These are phyloP conservation scores for Clarkia xantiana DNA, from an alignment of 345 rosid genomes.

Conservation along the genomic window DNA sequence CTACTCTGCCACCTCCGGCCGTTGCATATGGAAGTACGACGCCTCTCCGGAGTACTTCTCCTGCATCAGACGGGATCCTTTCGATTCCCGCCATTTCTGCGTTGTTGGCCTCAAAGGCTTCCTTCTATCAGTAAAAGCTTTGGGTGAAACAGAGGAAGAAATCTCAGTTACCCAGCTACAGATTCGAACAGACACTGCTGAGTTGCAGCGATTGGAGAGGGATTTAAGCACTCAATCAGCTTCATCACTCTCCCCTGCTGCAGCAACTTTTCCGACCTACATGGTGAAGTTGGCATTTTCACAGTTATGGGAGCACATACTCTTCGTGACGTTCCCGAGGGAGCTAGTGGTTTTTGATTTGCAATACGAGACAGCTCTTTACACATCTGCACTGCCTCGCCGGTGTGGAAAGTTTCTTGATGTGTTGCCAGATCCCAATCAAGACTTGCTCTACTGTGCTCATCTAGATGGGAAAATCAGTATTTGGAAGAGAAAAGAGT, in stretches of 20 bases:
- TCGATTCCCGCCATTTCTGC: conserved; percentile 75
- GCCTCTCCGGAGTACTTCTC: conserved; percentile 66
- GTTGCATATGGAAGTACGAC: conserved; percentile 69
- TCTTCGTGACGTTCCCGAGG: conserved; percentile 74
- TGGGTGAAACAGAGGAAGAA: conserved; percentile 56
- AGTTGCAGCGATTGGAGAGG: conserved; percentile 52
- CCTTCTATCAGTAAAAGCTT: conserved; percentile 50
- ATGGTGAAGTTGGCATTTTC: conserved; percentile 62
- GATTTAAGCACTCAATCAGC: conserved; percentile 27
- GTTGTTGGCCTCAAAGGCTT: conserved; percentile 65
- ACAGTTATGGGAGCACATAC: conserved; percentile 62
- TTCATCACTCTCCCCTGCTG: conserved; percentile 46
- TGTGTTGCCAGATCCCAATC: conserved; percentile 69
- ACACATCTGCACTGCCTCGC: conserved; percentile 51
- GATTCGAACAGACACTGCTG: conserved; percentile 50
- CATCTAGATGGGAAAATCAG: conserved; percentile 88
- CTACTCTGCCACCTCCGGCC: conserved; percentile 26
- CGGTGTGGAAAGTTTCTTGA: conserved; percentile 83
- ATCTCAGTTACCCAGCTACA: conserved; percentile 44
- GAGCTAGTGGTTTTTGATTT: conserved; percentile 83
- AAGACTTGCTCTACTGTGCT: conserved; percentile 69
- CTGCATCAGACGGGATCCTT: conserved; percentile 77
- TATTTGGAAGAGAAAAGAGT: conserved; percentile 90
- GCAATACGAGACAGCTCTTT: conserved; percentile 61
- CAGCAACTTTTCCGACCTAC: conserved; percentile 59